These are phyloP conservation scores for Alternaria viburni DNA, from an alignment of 2,329 filamentous ascomycete species.

Conservation along the genomic window DNA sequence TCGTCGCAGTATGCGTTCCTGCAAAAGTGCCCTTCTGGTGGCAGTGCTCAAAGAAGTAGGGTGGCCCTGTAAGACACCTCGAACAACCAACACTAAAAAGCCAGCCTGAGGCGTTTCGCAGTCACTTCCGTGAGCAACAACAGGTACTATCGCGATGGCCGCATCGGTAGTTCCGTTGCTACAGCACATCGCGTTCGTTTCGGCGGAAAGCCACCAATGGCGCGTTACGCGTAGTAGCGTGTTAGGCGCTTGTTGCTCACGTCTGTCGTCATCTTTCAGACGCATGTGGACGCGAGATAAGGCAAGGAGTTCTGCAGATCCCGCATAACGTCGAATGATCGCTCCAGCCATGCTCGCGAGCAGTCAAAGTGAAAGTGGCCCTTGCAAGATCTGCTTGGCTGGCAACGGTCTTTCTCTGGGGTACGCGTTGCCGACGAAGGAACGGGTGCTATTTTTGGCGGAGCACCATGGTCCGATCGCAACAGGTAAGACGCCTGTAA, in stretches of 20 bases:
- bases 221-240: constrained; percentile 21
- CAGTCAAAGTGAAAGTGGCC: constrained; percentile 16
- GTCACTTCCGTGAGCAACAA: not conserved
- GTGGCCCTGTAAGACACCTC: constrained; percentile 1
- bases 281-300: constrained; percentile 31
- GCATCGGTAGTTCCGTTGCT: not conserved
- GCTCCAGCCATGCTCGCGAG: constrained; percentile 26
- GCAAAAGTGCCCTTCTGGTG: not conserved
- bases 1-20: constrained; percentile 34
- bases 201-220: constrained; percentile 7
- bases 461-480: constrained; percentile 17
- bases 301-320: constrained; percentile 38
- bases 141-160: not conserved
- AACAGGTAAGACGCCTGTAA: constrained; percentile 21
- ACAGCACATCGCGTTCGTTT: constrained; percentile 6
- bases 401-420: constrained; percentile 35
- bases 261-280: constrained; percentile 31
- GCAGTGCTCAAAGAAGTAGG: constrained; percentile 6
- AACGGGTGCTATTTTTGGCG: constrained; percentile 42
- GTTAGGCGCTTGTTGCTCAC: constrained; percentile 7
- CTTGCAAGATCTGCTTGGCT: constrained; percentile 29
- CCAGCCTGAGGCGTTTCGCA: not conserved
- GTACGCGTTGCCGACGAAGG: constrained; percentile 30
- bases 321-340: constrained; percentile 35
- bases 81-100: not conserved